Base-by-base conservation (phyloP, 1,284 basidiomycete genomes). In the Pseudomicrostroma phylloplanum region DNA sequence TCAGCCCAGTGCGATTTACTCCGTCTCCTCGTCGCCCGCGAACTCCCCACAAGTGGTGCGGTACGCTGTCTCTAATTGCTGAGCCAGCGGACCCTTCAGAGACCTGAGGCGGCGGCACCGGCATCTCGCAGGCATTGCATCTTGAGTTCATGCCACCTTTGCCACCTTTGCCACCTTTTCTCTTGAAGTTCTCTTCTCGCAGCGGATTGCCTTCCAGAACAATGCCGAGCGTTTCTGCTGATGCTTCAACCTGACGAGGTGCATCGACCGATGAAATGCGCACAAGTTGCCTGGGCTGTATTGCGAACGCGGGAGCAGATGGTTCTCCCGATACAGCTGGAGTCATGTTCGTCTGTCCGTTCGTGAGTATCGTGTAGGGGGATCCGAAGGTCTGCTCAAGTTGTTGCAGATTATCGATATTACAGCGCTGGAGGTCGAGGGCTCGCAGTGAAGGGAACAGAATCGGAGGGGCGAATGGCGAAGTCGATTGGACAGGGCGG, bases 341-440 rank as follows among this genome's bases (percentile, higher is more conserved):
- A 36, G 9, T 3, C 30, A 36, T 36, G 30, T 36, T 3, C 9
- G 30, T 36, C 30, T 9, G 30, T 60, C 56, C 46, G 46, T 48
- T 11, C 6, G 43, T 3, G 12, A 48, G n/a, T 23, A 67, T 17
- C 4, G 65, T 57, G 17, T 26, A 62, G 6, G 49, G 58, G 0
- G 74, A 73, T 15, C 64, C 70, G 49, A 76, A 76, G 12, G 69
- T 46, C 8, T 58, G 46, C 54, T 77, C 72, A 23, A 74, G 25
- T 26, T 56, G 59, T 23, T 57, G 26, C 9, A 77, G 67, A 39
- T 71, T 64, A 30, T 74, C 67, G 25, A 74, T 60, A 42, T 74
- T 68, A 59, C 71, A 71, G n/a, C 70, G 65, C 8, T 67, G 66
- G 48, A 77, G 57, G 57, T 74, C 72, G 23, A 77, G 67, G 26